Base-by-base conservation (phyloP, 2,329 filamentous ascomycete species). In the Polychaeton citri region DNA sequence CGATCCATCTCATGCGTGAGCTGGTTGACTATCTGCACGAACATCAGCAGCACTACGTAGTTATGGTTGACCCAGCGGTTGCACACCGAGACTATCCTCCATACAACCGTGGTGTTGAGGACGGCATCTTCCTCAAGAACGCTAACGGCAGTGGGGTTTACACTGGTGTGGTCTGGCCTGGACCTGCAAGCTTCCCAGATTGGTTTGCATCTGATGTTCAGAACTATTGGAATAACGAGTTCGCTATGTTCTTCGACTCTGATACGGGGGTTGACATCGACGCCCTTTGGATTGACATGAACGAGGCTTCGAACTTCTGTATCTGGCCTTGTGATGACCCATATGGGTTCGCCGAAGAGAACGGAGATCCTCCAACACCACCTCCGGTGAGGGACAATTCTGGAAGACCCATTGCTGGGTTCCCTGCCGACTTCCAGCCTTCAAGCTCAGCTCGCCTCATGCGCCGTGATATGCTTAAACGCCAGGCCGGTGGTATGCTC, bases 41-140 rank as follows among this genome's bases (percentile, higher is more conserved):
- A 18, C 46, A 46, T 24, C 38, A 56, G 31, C 54, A 58, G 39
- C 49, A 57, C 28, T 58, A 58, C 37, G 45, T 26, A 26, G 61
- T 87, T 32, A 90, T 90, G 74, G 79, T 88, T 1, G 83, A 90
- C 45, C 79, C 79, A 2, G 74, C 74, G 2, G 64, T 72, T 2
- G 59, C 57, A 1, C 59, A 56, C 1, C 59, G 58, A 37, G 51
- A 2, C 21, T 8, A 26, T 13, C 21, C 21, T 8, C 61, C 72
- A 0, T 86, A 75, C 54, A 63, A 76, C 35, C 66, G 72, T n/a
- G 81, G 80, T 0, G 56, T 73, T 1, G 65, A 71, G 5, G 59
- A 69, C 13, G 68, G 62, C 15, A 55, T 72, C 7, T 75, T 76
- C 54, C 50, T 74, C 20, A 66, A 68, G 47, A 45, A 40, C 6